Evolutionary conservation across 306 rosid species (phyloP).

Genomic region (Begonia loranthoides): DNA sequence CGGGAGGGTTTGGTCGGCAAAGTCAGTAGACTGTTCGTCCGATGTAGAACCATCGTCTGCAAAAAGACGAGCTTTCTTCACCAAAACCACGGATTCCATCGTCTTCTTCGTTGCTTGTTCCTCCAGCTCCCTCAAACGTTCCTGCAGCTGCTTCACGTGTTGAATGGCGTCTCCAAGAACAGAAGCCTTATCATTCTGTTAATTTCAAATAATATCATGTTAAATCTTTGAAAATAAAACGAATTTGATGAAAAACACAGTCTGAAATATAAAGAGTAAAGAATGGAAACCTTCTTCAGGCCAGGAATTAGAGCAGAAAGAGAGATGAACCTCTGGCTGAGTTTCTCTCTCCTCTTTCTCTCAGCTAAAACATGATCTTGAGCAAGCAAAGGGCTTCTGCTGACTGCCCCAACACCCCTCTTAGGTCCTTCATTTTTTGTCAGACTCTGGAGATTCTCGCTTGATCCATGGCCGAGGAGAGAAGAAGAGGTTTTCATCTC

Average conservation of each 20-base stretch:
- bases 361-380: slow-evolving; percentile 84
- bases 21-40: slow-evolving; percentile 3
- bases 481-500: slow-evolving; percentile 33
- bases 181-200: slow-evolving; percentile 94
- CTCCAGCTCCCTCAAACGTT: slow-evolving; percentile 62
- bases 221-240: too few relatives aligned
- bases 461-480: slow-evolving; percentile 30
- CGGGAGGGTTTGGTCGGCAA: slow-evolving; percentile 31
- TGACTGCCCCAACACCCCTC: slow-evolving; percentile 18
- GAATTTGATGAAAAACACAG: too few relatives aligned
- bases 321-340: slow-evolving; percentile 77
- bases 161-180: slow-evolving; percentile 91
- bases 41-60: slow-evolving; percentile 27
- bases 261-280: neutral
- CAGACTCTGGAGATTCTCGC: slow-evolving; percentile 30
- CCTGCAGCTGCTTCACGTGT: slow-evolving; percentile 81
- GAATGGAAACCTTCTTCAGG: slow-evolving; percentile 58
- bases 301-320: slow-evolving; percentile 88
- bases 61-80: slow-evolving; percentile 47
- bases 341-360: slow-evolving; percentile 83
- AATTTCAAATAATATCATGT: neutral
- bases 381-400: slow-evolving; percentile 35
- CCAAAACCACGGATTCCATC: slow-evolving; percentile 59
- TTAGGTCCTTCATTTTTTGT: slow-evolving; percentile 32
- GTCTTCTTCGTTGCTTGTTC: slow-evolving; percentile 45